phyloP scores from a whole-genome alignment of 495 filamentous ascomycete genomes.

The Hypoxylon cercidicola region DNA sequence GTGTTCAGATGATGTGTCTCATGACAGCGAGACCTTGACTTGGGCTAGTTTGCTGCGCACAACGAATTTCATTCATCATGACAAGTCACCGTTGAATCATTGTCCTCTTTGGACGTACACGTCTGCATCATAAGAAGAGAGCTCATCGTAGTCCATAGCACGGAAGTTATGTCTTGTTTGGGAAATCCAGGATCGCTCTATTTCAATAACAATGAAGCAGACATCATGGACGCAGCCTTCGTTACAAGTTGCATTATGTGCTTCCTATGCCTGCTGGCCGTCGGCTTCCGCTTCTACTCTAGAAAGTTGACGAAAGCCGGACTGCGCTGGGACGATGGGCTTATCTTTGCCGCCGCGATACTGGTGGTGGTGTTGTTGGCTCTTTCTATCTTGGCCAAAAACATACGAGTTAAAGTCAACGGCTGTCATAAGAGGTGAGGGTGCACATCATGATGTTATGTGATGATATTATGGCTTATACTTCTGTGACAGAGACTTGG shows the following conservation, averaged over 20 bases:
- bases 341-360: slow-evolving; percentile 15
- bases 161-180: background rate
- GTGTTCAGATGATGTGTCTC: background rate
- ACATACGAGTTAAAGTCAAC: too few relatives aligned
- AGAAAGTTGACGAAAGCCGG: slow-evolving; percentile 23
- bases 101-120: too few relatives aligned
- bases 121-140: background rate
- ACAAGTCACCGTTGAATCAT: too few relatives aligned
- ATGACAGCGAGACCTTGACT: background rate
- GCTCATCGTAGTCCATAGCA: background rate
- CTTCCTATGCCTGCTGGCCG: slow-evolving; percentile 8
- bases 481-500: background rate
- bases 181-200: background rate
- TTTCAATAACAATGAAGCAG: background rate
- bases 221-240: background rate
- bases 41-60: background rate
- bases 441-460: background rate
- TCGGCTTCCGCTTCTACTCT: slow-evolving; percentile 26
- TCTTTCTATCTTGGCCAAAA: background rate
- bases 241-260: slow-evolving; percentile 6
- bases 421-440: too few relatives aligned
- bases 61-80: background rate
- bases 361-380: slow-evolving; percentile 18
- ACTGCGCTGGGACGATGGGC: slow-evolving; percentile 37
- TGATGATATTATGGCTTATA: slow-evolving; percentile 8